Percentiles rank a stretch among this genome's conserved stretches.
These are phyloP conservation scores for Kwoniella botswanensis DNA, from an alignment of 768 basidiomycete species.

Conservation along the genomic window DNA sequence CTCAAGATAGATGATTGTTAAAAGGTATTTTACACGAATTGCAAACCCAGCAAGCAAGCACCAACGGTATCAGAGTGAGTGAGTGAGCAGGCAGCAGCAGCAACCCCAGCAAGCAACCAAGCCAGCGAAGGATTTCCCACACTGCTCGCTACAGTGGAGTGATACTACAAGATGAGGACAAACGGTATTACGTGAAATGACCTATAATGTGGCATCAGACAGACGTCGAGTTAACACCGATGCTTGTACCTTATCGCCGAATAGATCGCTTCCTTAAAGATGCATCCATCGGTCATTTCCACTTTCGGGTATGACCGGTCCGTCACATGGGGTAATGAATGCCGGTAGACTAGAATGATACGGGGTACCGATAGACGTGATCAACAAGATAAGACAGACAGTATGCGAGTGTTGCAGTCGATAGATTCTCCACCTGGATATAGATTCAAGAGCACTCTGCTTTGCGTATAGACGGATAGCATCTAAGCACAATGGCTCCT, in stretches of 20 bases:
- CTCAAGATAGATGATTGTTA: conserved; percentile 5
- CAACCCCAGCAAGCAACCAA: background rate
- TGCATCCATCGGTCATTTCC: background rate
- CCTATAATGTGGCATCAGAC: background rate
- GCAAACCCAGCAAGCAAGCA: conserved; percentile 6
- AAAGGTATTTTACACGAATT: conserved; percentile 5
- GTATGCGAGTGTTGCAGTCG: too few species aligned
- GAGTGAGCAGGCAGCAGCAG: background rate
- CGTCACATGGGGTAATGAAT: background rate
- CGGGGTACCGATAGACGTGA: background rate
- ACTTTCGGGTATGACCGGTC: conserved; percentile 15
- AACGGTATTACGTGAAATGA: conserved; percentile 13
- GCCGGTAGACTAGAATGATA: background rate
- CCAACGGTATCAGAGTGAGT: background rate
- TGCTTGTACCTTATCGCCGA: background rate
- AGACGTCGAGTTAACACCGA: background rate
- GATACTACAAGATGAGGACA: background rate
- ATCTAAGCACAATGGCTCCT: conserved; percentile 43
- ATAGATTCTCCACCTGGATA: too few species aligned
- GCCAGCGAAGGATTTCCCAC: background rate
- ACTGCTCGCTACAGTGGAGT: background rate
- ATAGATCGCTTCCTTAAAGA: background rate
- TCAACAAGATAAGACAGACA: background rate
- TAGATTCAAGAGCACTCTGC: too few species aligned
- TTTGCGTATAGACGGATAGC: background rate